A percentile compares a stretch with the other conserved stretches of the same genome.
phyloP scores from a whole-genome alignment of 129 eudicot genomes.

The Centrapalus pauciflorus region DNA sequence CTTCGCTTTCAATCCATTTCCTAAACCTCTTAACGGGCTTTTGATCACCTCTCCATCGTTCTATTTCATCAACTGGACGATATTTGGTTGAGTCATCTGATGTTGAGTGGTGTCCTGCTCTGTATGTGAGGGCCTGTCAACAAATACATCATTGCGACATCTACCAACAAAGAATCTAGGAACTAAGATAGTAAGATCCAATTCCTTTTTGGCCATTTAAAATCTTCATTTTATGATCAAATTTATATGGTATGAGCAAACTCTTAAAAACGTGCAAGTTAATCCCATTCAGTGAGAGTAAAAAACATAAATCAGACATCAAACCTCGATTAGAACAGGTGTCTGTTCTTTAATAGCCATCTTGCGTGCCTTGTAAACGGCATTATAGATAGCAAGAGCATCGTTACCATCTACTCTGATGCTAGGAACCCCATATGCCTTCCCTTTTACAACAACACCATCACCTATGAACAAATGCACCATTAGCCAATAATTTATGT shows the following conservation, averaged over 20 bases:
- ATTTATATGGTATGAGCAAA: neutral
- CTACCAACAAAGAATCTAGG: neutral
- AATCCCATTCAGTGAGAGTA: neutral
- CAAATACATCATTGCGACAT: neutral
- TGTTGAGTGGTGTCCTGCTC: constrained; percentile 90
- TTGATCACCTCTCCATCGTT: constrained; percentile 63
- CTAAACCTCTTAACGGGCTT: constrained; percentile 70
- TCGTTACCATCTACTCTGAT: constrained; percentile 84
- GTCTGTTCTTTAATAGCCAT: constrained; percentile 52
- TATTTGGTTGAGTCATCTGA: constrained; percentile 83
- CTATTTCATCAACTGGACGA: constrained; percentile 65
- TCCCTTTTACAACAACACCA: constrained; percentile 71
- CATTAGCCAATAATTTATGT: neutral
- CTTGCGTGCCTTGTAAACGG: constrained; percentile 56
- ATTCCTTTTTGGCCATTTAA: neutral
- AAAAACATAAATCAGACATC: neutral
- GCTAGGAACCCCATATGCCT: constrained; percentile 75
- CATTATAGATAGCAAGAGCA: constrained; percentile 66
- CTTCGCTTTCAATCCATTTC: constrained; percentile 59
- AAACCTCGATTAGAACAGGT: constrained; percentile 86
- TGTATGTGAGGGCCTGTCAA: constrained; percentile 73
- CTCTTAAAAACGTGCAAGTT: neutral
- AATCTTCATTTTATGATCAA: neutral
- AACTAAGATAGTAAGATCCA: too few relatives aligned
- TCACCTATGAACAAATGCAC: constrained; percentile 46